A percentile compares a stretch with the other conserved stretches of the same genome.
Evolutionary conservation across 108 stramenopile genomes (phyloP).

Genomic region (Licmophora abbreviata): DNA sequence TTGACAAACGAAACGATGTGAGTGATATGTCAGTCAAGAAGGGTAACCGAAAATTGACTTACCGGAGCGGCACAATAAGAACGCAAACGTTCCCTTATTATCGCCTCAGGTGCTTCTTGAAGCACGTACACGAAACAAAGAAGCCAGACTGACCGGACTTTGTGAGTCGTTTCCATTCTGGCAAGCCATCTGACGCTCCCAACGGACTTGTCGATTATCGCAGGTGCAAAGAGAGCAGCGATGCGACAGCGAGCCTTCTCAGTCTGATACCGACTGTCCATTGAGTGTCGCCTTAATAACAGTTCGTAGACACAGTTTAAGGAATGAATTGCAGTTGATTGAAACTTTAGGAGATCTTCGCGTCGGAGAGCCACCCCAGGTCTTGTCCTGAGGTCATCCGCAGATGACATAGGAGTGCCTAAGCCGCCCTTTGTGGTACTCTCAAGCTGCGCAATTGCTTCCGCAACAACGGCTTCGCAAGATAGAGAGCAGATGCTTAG

Average conservation of each 20-base stretch:
- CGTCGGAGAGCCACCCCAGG: slow-evolving; percentile 29
- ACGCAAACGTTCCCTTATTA: slow-evolving; percentile 48
- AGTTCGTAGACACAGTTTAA: slow-evolving; percentile 63
- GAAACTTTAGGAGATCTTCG: slow-evolving; percentile 57
- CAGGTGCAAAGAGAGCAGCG: slow-evolving; percentile 45
- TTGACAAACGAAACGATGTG: background rate
- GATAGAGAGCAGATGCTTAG: slow-evolving; percentile 61
- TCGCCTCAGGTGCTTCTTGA: slow-evolving; percentile 77
- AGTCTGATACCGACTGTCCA: slow-evolving; percentile 70
- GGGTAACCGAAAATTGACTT: background rate
- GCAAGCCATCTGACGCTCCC: slow-evolving; percentile 51
- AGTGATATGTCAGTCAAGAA: background rate
- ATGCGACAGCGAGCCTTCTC: slow-evolving; percentile 50
- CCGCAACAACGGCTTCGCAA: slow-evolving; percentile 58
- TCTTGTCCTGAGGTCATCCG: slow-evolving; percentile 19
- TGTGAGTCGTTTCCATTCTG: slow-evolving; percentile 70
- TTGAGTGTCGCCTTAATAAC: slow-evolving; percentile 69
- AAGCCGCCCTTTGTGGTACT: slow-evolving; percentile 1
- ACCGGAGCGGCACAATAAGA: slow-evolving; percentile 43
- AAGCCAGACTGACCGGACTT: slow-evolving; percentile 64
- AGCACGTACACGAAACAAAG: slow-evolving; percentile 65
- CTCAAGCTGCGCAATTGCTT: slow-evolving; percentile 53
- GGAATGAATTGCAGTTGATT: slow-evolving; percentile 72
- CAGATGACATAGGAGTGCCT: no score
- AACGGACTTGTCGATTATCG: slow-evolving; percentile 47